Evolutionary conservation across 202 grass and related monocot genomes (phyloP).

Genomic region (Schoenoplectus tabernaemontani): DNA sequence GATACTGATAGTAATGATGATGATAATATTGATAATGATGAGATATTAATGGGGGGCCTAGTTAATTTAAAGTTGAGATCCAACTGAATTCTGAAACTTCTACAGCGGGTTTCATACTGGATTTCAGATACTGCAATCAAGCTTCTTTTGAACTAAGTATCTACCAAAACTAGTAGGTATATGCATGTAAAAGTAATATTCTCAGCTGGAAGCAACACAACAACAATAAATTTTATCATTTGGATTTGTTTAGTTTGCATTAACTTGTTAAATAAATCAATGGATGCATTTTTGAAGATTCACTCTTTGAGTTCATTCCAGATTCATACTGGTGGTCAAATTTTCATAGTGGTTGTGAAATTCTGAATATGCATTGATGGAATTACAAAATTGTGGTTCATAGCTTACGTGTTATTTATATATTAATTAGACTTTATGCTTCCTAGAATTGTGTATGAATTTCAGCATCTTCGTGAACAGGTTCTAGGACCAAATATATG

Average conservation of each 20-base stretch:
- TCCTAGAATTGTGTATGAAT: neutral
- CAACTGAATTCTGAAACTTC: neutral
- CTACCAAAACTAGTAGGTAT: neutral
- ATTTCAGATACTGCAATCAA: neutral
- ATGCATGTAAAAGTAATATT: neutral
- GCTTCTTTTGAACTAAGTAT: neutral
- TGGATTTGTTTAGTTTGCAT: too few relatives aligned
- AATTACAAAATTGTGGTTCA: neutral
- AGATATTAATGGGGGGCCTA: too few relatives aligned
- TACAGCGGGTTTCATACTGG: neutral
- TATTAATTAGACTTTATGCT: neutral
- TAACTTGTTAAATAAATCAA: too few relatives aligned
- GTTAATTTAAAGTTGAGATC: too few relatives aligned
- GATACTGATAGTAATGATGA: too few relatives aligned
- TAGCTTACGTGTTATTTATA: neutral
- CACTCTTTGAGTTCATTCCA: neutral
- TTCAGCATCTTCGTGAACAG: conserved; percentile 23
- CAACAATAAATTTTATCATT: neutral
- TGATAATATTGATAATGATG: too few relatives aligned
- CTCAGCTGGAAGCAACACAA: neutral
- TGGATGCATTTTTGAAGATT: conserved; percentile 4
- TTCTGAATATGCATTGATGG: neutral
- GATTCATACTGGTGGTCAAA: too few relatives aligned
- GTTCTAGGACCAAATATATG: conserved; percentile 66
- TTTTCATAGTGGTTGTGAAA: neutral